Base-by-base conservation (phyloP, 2,329 filamentous ascomycete species). In the Fusarium domesticum region DNA sequence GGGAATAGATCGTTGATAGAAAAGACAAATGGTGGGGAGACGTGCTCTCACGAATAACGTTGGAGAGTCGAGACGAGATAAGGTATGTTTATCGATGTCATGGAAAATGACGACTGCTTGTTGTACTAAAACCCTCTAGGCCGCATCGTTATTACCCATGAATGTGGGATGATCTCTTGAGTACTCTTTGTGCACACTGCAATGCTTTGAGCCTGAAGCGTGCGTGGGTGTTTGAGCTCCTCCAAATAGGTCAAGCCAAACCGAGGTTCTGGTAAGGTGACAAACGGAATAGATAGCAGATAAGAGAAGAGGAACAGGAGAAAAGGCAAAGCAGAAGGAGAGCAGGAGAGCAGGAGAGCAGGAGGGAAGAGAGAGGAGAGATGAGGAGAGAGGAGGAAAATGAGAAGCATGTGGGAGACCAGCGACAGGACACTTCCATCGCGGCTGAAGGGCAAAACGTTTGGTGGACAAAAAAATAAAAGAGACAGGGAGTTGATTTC, bases 321-420 rank as follows among this genome's bases (percentile, higher is more conserved):
- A 44, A 35, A 35, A 40, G 34, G 37, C 19, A n/a, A 19, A 45
- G 31, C 37, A 18, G 37, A 32, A 47, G 37, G 47, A 45, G 31
- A 28, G n/a, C n/a, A n/a, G n/a, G n/a, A n/a, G n/a, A n/a, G n/a
- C n/a, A n/a, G n/a, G n/a, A 43, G 42, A 23, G 33, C 36, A 28
- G 30, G 18, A 38, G 45, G 40, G 51, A 51, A 35, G 38, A 19
- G 37, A 43, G 37, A 39, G 46, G 36, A 30, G 28, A 47, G 31
- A 37, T 46, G 35, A 33, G 35, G 12, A 28, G 37, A 42, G 35
- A 36, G 45, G 42, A 31, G 30, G n/a, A n/a, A n/a, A n/a, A n/a
- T n/a, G n/a, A n/a, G n/a, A n/a, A n/a, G n/a, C n/a, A n/a, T n/a
- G 39, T 44, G 39, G 37, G 35, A 40, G 32, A 44, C n/a, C n/a